Conservation (phyloP, 306 rosid genomes). For the Pyrus communis region DNA sequence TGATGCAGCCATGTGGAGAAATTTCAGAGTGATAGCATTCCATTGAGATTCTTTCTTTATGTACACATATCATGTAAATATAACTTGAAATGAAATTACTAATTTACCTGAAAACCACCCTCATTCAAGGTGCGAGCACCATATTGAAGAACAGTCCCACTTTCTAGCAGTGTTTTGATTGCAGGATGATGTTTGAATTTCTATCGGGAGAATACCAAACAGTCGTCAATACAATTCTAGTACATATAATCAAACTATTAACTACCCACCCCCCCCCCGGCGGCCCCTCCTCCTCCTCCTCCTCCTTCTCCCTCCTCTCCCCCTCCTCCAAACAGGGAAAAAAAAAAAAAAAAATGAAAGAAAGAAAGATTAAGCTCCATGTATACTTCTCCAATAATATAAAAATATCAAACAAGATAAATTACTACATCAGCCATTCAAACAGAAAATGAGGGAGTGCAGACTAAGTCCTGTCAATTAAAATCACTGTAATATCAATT, state of each 20-base stretch:
- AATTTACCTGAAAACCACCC: slow-evolving; percentile 86
- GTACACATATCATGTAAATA: neutral
- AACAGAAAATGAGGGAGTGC: neutral
- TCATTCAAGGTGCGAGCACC: slow-evolving; percentile 97
- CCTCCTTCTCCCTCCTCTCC: no score
- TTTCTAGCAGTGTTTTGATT: slow-evolving; percentile 65
- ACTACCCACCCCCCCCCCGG: no score
- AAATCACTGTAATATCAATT: neutral
- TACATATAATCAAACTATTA: no score
- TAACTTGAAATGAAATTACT: neutral
- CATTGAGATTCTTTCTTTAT: slow-evolving; percentile 1
- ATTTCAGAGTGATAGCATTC: slow-evolving; percentile 4
- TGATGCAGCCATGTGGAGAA: slow-evolving; percentile 3
- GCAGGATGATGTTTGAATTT: slow-evolving; percentile 88
- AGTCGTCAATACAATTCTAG: no score
- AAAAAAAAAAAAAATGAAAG: neutral
- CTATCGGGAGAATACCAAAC: slow-evolving; percentile 16
- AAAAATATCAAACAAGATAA: neutral
- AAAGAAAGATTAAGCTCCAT: neutral
- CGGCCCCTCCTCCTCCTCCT: neutral
- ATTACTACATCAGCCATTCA: neutral
- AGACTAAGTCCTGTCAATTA: neutral
- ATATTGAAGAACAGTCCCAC: slow-evolving; percentile 83
- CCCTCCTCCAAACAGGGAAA: neutral
- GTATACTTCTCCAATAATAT: neutral